A percentile compares a stretch with the other conserved stretches of the same genome.
Conservation (phyloP, 352 stramenopile genomes). For the Pythium aristosporum region DNA sequence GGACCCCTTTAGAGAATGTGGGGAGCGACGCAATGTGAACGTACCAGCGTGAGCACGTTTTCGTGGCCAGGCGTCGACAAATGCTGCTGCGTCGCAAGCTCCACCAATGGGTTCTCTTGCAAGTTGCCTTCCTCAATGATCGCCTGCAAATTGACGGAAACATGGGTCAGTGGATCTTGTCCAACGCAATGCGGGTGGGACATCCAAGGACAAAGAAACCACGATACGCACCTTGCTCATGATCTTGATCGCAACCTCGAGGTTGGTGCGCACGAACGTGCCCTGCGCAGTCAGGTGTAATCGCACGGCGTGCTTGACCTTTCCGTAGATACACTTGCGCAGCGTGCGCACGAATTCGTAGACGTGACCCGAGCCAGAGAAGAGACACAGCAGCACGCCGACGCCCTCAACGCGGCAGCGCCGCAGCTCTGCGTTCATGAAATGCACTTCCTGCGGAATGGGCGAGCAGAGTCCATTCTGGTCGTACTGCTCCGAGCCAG, state of each 20-base stretch:
- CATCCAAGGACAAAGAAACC: background rate
- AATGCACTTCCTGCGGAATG: constrained; percentile 86
- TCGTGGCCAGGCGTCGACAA: constrained; percentile 77
- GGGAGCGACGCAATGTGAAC: constrained; percentile 1
- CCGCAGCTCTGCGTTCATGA: constrained; percentile 82
- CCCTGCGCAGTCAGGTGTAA: constrained; percentile 71
- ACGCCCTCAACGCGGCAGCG: constrained; percentile 75
- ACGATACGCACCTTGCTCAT: constrained; percentile 75
- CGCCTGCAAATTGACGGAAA: constrained; percentile 33
- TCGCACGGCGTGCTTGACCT: constrained; percentile 86
- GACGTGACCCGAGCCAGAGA: constrained; percentile 75
- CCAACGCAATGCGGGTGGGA: background rate
- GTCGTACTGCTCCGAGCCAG: constrained; percentile 71
- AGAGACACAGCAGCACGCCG: constrained; percentile 73
- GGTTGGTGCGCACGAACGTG: constrained; percentile 77
- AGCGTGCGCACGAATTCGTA: constrained; percentile 87
- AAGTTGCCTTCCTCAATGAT: constrained; percentile 87
- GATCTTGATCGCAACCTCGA: constrained; percentile 85
- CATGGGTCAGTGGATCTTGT: background rate
- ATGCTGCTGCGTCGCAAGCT: constrained; percentile 85
- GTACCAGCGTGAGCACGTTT: constrained; percentile 81
- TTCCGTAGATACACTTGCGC: constrained; percentile 87
- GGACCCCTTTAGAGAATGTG: background rate
- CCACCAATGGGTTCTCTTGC: constrained; percentile 84
- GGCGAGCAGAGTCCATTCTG: constrained; percentile 76